phyloP scores from a whole-genome alignment of 352 stramenopile species.

The Thalassiosira pacifica region DNA sequence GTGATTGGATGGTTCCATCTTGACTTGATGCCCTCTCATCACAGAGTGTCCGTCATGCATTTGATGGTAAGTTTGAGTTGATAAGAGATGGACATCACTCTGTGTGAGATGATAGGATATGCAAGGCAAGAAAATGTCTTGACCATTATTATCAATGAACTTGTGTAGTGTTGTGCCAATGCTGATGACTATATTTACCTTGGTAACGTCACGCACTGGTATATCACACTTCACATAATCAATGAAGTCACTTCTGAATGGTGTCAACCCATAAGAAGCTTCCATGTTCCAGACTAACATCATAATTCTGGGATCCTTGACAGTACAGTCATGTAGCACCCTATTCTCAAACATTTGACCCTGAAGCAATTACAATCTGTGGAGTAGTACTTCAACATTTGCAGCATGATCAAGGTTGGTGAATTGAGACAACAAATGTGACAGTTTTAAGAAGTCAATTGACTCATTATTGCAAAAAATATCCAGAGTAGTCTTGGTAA shows the following conservation, averaged over 20 bases:
- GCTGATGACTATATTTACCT: no score
- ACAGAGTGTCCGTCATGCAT: background rate
- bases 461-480: background rate
- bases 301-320: no score
- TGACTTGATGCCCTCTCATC: background rate
- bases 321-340: no score
- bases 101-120: conserved; percentile 22
- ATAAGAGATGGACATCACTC: background rate
- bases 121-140: background rate
- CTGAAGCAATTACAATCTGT: background rate
- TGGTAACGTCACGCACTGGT: conserved; percentile 23
- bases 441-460: background rate
- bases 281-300: no score
- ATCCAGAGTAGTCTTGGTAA: background rate
- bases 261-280: background rate
- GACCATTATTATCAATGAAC: background rate
- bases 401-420: background rate
- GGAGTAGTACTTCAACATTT: background rate
- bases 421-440: background rate
- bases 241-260: background rate
- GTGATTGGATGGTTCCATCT: background rate
- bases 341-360: background rate
- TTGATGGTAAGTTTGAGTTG: conserved; percentile 15
- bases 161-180: conserved; percentile 35
- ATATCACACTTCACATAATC: conserved; percentile 25